Evolutionary conservation across 768 basidiomycete genomes (phyloP).

Genomic region (Pholiota conissans): DNA sequence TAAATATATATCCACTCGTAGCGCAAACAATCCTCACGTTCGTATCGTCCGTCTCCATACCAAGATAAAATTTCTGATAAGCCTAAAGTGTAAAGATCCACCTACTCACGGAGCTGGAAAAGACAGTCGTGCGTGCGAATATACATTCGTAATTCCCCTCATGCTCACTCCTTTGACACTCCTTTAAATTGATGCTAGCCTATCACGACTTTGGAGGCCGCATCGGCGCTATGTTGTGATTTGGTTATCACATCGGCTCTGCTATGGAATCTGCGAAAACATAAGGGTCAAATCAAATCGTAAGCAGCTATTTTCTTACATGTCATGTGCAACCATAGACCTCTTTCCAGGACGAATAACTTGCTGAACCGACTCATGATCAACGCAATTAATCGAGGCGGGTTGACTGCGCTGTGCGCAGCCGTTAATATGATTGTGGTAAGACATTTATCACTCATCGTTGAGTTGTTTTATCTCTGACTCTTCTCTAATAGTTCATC

Average conservation of each 20-base stretch:
- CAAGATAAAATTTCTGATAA: neutral
- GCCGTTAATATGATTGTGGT: constrained; percentile 20
- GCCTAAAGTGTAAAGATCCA: neutral
- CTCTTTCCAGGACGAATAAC: constrained; percentile 15
- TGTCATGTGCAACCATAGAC: neutral
- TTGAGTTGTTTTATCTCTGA: neutral
- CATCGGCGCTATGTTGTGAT: constrained; percentile 15
- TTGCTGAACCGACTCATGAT: constrained; percentile 21
- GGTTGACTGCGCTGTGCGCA: constrained; percentile 18
- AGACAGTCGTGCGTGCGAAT: constrained; percentile 4
- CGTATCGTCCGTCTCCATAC: neutral
- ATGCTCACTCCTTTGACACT: neutral
- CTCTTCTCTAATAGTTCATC: constrained; percentile 12
- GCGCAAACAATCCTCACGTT: constrained; percentile 5
- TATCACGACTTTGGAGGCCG: constrained; percentile 16
- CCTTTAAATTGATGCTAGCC: neutral
- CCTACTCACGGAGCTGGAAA: neutral
- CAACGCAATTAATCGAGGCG: constrained; percentile 21
- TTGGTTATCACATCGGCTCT: constrained; percentile 16
- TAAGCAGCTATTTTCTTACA: neutral
- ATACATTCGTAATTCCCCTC: neutral
- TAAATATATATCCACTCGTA: neutral
- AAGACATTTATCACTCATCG: neutral
- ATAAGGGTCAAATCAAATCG: constrained; percentile 11
- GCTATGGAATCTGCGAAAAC: constrained; percentile 8